A percentile compares a stretch with the other conserved stretches of the same genome.
phyloP scores from a whole-genome alignment of 345 rosid genomes.

The Eucalyptus erythrocorys region DNA sequence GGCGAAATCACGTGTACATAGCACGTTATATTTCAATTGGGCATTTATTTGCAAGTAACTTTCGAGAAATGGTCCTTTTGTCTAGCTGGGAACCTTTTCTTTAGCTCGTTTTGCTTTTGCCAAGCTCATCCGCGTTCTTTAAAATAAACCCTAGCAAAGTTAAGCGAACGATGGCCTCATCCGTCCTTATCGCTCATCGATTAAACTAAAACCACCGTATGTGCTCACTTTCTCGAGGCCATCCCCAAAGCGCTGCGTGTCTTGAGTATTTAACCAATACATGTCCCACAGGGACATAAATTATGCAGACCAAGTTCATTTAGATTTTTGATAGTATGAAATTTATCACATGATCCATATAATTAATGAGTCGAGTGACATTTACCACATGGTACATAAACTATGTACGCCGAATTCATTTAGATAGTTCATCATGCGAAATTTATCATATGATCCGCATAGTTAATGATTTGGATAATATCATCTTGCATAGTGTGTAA shows the following conservation, averaged over 20 bases:
- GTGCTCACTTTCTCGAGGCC: neutral
- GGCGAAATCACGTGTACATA: fast-evolving
- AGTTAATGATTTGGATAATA: no score
- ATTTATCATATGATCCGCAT: neutral
- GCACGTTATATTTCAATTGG: fast-evolving
- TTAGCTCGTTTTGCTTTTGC: neutral
- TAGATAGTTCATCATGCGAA: neutral
- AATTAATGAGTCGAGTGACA: neutral
- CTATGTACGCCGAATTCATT: neutral
- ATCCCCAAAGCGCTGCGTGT: neutral
- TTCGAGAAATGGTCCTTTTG: neutral
- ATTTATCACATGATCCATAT: neutral
- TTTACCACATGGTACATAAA: neutral
- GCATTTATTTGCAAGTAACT: fast-evolving
- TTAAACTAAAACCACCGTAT: neutral
- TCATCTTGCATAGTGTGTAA: no score
- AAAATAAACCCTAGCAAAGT: no score
- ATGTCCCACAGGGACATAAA: neutral
- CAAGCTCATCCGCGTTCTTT: no score
- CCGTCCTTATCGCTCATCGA: no score
- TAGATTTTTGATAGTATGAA: neutral
- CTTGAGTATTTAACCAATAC: neutral
- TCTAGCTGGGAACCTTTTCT: neutral
- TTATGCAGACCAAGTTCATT: neutral
- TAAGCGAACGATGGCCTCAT: no score